Evolutionary conservation across 306 rosid genomes (phyloP).

Genomic region (Cucurbita argyrosperma): DNA sequence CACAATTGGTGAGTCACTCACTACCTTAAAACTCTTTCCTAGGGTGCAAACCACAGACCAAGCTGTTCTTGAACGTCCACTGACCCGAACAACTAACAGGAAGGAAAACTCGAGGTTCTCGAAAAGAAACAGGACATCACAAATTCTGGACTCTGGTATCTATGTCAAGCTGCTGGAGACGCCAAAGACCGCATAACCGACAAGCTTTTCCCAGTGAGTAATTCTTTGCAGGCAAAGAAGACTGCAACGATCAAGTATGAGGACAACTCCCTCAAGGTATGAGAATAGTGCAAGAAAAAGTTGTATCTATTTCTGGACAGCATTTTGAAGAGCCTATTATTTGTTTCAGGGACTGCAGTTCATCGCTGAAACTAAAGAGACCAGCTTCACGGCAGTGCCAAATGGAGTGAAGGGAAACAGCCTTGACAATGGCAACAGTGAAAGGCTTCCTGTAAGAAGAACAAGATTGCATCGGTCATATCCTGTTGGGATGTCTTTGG

Average conservation of each 20-base stretch:
- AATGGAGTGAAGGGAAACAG: not conserved
- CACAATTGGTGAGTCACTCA: slow-evolving; percentile 30
- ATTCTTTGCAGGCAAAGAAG: slow-evolving; percentile 11
- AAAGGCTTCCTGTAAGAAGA: slow-evolving; percentile 5
- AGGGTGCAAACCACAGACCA: not conserved
- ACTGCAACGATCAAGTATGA: slow-evolving; percentile 15
- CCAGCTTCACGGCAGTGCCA: not conserved
- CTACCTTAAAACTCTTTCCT: not conserved
- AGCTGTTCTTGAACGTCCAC: not conserved
- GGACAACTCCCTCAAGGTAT: slow-evolving; percentile 33
- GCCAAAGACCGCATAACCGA: slow-evolving; percentile 15
- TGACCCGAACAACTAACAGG: slow-evolving; percentile 22
- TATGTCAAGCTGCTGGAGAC: slow-evolving; percentile 34
- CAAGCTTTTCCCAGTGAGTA: slow-evolving; percentile 22
- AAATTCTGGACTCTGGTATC: slow-evolving; percentile 37
- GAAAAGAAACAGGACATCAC: slow-evolving; percentile 42
- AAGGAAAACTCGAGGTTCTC: slow-evolving; percentile 26
- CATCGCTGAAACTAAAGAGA: slow-evolving; percentile 23
- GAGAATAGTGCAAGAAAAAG: not conserved
- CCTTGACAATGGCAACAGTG: not conserved
- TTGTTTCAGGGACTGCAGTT: slow-evolving; percentile 39
- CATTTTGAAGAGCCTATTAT: not conserved
- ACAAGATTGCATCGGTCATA: slow-evolving; percentile 35
- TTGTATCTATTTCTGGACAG: not conserved
- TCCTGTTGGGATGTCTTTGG: slow-evolving; percentile 28